Evolutionary conservation across 83 land plant genomes (phyloP), one percentile per base, ranked within the genome.

Genomic region (Thuja plicata): DNA sequence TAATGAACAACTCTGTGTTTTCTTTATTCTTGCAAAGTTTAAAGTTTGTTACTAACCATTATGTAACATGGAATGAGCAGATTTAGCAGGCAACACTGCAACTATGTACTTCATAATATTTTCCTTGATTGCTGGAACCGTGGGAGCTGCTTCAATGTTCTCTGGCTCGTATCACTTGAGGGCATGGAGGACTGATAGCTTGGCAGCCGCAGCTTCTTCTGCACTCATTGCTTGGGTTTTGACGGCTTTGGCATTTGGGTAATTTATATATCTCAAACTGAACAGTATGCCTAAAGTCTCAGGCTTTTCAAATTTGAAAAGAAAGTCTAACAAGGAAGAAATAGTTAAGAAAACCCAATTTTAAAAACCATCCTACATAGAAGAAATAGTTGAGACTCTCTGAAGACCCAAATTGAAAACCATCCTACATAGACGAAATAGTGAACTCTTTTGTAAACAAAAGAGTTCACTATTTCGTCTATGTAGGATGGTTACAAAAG

Each of bases 171-270:
- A 93, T 87, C 97, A 96, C 88, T 66, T 96, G 60, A 91, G 95
- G 50, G 89, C 92, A 32, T 96, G 95, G 97, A 90, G 96, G 77
- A 92, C 46, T 74, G 97, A 96, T 73, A 96, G 94, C 77, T 92
- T 92, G 19, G 93, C 95, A 1, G 88, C 94, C 7, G 96, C 96
- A 11, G 96, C 86, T 5, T 66, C 97, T 32, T 60, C 96, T 11
- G 87, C 95, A 32, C 32, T 95, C 13, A 86, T 95, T 24, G 95
- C 97, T 4, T 95, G 96, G 97, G 96, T 96, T 45, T 54, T 95
- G 74, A 95, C 95, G 12, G 92, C 90, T 8, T 87, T 96, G 37
- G 95, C 97, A 40, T 94, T 96, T 30, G 97, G 97, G 97, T 95
- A 92, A 34, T 76, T 32, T 32, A 1, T 5, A 80, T 87, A n/a